Conservation (phyloP, 345 rosid species). For the rapeseed (Brassica napus) region DNA sequence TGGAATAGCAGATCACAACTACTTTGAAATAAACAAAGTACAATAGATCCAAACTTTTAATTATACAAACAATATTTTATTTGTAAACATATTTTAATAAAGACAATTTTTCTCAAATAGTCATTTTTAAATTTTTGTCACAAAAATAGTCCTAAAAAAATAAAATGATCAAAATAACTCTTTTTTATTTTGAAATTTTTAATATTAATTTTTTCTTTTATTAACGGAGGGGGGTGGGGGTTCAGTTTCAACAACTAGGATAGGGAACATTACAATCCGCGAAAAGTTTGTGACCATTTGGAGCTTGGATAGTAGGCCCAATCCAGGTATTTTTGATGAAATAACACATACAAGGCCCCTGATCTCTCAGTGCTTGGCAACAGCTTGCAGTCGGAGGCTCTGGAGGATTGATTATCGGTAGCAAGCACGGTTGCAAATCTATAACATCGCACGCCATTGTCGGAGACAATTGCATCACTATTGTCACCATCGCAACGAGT, state of each 20-base stretch:
- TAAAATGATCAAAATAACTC: no score
- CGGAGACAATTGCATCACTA: constrained; percentile 4
- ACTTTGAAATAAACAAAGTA: background rate
- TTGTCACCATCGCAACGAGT: background rate
- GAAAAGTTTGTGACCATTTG: background rate
- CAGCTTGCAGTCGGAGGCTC: background rate
- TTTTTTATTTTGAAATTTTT: no score
- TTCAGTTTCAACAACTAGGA: constrained; percentile 17
- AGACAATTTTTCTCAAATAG: no score
- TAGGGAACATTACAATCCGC: constrained; percentile 2
- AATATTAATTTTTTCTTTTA: background rate
- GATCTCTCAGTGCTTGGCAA: background rate
- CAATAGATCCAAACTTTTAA: background rate
- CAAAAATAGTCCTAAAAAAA: no score
- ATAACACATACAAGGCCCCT: constrained; percentile 14
- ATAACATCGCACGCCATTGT: background rate
- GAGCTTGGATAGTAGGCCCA: background rate
- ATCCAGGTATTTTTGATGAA: background rate
- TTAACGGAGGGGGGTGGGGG: background rate
- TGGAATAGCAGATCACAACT: background rate
- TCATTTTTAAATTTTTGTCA: no score
- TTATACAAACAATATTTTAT: background rate
- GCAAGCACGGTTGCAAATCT: background rate
- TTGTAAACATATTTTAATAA: background rate
- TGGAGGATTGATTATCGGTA: background rate